Conservation (phyloP, 371 early-diverging fungal genomes). For the Fennellomyces sp. region DNA sequence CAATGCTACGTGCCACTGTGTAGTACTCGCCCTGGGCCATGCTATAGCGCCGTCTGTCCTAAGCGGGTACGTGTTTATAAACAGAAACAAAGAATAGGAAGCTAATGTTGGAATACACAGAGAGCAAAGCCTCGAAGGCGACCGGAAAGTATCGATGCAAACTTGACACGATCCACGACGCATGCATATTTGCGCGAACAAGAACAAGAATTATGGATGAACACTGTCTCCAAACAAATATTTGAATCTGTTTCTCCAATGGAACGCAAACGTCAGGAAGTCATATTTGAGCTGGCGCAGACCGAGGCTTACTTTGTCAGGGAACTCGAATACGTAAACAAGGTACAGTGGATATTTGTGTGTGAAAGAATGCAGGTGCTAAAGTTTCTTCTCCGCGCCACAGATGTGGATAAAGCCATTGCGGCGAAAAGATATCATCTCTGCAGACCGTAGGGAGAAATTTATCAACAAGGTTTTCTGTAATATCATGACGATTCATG, state of each 20-base stretch:
- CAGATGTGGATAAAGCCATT: slow-evolving; percentile 84
- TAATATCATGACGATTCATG: slow-evolving; percentile 73
- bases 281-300: slow-evolving; percentile 88
- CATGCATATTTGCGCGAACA: slow-evolving; percentile 21
- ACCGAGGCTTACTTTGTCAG: slow-evolving; percentile 90
- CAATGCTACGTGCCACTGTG: slow-evolving; percentile 77
- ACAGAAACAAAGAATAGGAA: background rate
- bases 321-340: slow-evolving; percentile 58
- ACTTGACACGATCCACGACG: slow-evolving; percentile 11
- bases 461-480: slow-evolving; percentile 84
- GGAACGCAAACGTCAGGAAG: slow-evolving; percentile 91
- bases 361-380: no score
- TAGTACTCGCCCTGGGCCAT: slow-evolving; percentile 61
- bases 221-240: slow-evolving; percentile 15
- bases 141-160: slow-evolving; percentile 7
- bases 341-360: slow-evolving; percentile 17
- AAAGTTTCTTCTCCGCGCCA: slow-evolving; percentile 6
- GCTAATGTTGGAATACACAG: background rate
- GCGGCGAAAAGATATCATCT: slow-evolving; percentile 65
- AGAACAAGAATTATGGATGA: slow-evolving; percentile 15
- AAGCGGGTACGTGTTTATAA: no score
- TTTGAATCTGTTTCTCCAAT: slow-evolving; percentile 27
- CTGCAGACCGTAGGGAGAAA: slow-evolving; percentile 53
- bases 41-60: slow-evolving; percentile 85
- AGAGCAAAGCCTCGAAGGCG: background rate